Conservation (phyloP, 768 basidiomycete species). For the Suillus subalutaceus region DNA sequence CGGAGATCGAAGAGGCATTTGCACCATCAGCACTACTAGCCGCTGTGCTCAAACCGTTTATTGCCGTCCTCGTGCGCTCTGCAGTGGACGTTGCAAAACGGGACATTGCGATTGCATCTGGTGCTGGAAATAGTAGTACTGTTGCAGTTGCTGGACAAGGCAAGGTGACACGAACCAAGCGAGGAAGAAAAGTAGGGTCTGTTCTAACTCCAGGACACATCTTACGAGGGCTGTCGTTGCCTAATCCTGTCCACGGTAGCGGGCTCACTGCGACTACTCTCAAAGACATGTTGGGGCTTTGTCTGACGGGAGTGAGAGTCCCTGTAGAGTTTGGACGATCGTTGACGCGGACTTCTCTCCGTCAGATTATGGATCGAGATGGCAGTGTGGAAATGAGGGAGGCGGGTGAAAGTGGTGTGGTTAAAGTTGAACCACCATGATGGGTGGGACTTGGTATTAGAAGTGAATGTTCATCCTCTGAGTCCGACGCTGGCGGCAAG, state of each 20-base stretch:
- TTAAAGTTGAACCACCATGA: background rate
- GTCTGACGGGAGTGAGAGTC: constrained; percentile 35
- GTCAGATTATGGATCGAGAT: background rate
- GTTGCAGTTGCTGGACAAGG: constrained; percentile 22
- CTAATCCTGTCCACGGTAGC: constrained; percentile 7
- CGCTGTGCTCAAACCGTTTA: constrained; percentile 33
- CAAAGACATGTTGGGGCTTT: constrained; percentile 27
- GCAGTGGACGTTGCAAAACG: constrained; percentile 36
- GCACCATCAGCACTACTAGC: constrained; percentile 42
- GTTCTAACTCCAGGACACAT: constrained; percentile 44
- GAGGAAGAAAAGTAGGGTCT: constrained; percentile 26
- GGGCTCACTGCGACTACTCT: constrained; percentile 11
- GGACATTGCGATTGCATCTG: constrained; percentile 30
- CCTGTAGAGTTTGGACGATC: constrained; percentile 25
- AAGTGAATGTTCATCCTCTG: background rate
- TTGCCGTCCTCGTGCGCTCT: constrained; percentile 36
- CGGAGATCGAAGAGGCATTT: constrained; percentile 27
- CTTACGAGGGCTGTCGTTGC: constrained; percentile 37
- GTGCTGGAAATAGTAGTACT: constrained; percentile 12
- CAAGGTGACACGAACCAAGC: constrained; percentile 24
- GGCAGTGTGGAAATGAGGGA: background rate
- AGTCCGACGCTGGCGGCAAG: background rate
- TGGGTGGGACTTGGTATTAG: background rate
- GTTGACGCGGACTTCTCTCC: background rate
- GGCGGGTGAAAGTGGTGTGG: too few relatives aligned